Evolutionary conservation across 768 basidiomycete genomes (phyloP), one percentile per base, ranked within the genome.

Genomic region (Pulveroboletus sp.): DNA sequence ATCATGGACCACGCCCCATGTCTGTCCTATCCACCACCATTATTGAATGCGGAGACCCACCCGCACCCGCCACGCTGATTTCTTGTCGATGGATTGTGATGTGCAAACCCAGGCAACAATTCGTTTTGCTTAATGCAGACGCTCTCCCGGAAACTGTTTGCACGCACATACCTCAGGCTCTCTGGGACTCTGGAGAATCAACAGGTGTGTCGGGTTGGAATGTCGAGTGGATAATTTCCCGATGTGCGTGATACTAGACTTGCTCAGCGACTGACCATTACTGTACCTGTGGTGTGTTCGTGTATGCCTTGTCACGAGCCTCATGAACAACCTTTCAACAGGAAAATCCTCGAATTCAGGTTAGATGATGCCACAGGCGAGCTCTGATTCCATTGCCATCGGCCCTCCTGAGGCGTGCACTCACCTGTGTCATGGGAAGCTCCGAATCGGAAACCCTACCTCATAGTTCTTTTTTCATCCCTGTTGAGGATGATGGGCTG

Each of bases 1-100:
- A 20, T 34, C 47, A 10, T 55, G 54, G 52, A 46, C 47, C 47
- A 16, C 27, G 21, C 1, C 29, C 40, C 0, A 41, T 54, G 23
- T 33, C 43, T 11, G 35, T 12, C 1, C 1, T 38, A 12, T 44
- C 46, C 2, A 13, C 9, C 4, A 2, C 13, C 4, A 34, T 1
- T 5, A 29, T 54, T 40, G 2, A 17, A 8, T 17, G 2, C 16
- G n/a, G 6, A n/a, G n/a, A n/a, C n/a, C n/a, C n/a, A 36, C 1
- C 3, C 5, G 17, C 1, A 3, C 14, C 7, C 8, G 11, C 6
- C 24, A n/a, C 19, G 19, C 23, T 43, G 3, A 20, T 55, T 35
- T 35, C 10, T 8, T 52, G 53, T 23, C 38, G 44, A 7, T 55
- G 53, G 47, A 0, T 55, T 6, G 6, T 50, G 13, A 5, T 4